Evolutionary conservation across 1,139 yeast species (phyloP).

Genomic region (Blastobotrys capitulatus): DNA sequence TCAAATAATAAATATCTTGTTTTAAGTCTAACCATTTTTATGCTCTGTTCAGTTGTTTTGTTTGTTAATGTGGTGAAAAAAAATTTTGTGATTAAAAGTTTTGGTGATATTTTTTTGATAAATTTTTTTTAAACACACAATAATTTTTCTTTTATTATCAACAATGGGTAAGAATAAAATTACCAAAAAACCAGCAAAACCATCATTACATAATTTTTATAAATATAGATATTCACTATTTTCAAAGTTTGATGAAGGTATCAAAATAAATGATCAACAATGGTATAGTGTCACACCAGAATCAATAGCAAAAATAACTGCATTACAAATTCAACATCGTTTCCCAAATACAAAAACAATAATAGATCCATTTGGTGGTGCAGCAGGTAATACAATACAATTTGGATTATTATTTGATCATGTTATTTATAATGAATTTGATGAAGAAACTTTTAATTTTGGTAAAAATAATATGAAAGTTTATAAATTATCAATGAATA

Average conservation of each 20-base stretch:
- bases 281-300: conserved; percentile 97
- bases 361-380: conserved; percentile 85
- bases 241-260: conserved; percentile 59
- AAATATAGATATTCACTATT: conserved; percentile 53
- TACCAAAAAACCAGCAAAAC: neutral
- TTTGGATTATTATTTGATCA: conserved; percentile 39
- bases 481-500: conserved; percentile 35
- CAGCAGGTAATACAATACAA: conserved; percentile 90
- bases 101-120: neutral
- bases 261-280: conserved; percentile 65
- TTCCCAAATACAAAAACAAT: conserved; percentile 43
- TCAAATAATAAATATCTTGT: conserved; percentile 81
- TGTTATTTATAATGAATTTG: conserved; percentile 66
- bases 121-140: neutral
- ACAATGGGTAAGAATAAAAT: neutral
- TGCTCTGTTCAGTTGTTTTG: neutral
- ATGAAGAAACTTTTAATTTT: conserved; percentile 55
- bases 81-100: neutral
- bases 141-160: neutral
- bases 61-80: neutral
- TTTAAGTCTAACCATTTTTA: conserved; percentile 82
- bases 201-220: conserved; percentile 46
- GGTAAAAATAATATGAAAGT: conserved; percentile 68
- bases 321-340: conserved; percentile 49
- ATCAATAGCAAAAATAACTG: conserved; percentile 50